Conservation (phyloP, 768 basidiomycete genomes). For the Russula sp. region DNA sequence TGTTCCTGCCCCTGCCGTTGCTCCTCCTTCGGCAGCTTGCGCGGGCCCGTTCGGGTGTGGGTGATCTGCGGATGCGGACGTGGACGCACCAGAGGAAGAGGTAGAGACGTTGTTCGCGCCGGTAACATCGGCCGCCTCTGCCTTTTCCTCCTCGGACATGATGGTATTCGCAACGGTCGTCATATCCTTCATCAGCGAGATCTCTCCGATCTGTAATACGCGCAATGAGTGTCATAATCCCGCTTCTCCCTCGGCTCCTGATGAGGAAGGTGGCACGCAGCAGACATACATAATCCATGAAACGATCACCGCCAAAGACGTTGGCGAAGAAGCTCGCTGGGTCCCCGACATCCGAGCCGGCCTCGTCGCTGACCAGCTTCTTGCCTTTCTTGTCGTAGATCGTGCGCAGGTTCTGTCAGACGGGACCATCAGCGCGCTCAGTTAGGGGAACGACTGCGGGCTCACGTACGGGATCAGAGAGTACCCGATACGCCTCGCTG, state of each 20-base stretch:
- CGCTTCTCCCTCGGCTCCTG: too few relatives aligned
- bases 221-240: too few relatives aligned
- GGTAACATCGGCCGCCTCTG: conserved; percentile 41
- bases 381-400: conserved; percentile 97
- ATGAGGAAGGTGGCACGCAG: neutral
- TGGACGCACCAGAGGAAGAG: conserved; percentile 13
- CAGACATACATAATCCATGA: conserved; percentile 75
- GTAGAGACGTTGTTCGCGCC: conserved; percentile 26
- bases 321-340: conserved; percentile 93
- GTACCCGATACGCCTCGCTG: conserved; percentile 93
- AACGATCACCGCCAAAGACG: conserved; percentile 93
- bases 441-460: neutral
- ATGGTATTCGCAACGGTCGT: conserved; percentile 77
- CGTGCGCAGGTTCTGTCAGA: conserved; percentile 62
- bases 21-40: neutral
- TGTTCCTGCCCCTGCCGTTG: neutral
- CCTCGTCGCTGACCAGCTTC: conserved; percentile 79
- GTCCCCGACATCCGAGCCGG: conserved; percentile 77
- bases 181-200: conserved; percentile 93
- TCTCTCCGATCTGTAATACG: conserved; percentile 80
- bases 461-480: conserved; percentile 62
- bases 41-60: neutral
- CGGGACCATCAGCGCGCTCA: neutral
- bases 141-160: conserved; percentile 90
- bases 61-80: neutral